Conservation (phyloP, 805 yeast genomes). For the Deakozyma indianensis region DNA sequence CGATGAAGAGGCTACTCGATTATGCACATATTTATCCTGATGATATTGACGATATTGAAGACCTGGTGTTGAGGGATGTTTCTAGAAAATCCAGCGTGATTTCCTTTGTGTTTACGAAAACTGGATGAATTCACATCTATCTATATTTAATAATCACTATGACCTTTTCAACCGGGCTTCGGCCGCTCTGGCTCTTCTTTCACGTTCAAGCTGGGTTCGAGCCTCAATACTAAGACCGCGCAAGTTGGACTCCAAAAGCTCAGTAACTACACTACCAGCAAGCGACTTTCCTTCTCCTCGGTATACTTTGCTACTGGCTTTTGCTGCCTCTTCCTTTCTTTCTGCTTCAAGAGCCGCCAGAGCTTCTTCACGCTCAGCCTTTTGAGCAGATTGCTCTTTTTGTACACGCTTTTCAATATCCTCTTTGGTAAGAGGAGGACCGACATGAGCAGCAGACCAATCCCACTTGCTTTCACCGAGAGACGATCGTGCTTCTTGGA, state of each 20-base stretch:
- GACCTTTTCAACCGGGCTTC: conserved; percentile 56
- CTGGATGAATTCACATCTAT: neutral
- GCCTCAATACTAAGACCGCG: conserved; percentile 61
- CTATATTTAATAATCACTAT: neutral
- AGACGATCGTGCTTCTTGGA: conserved; percentile 51
- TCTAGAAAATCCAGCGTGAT: neutral
- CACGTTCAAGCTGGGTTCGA: conserved; percentile 68
- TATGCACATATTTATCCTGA: conserved; percentile 1
- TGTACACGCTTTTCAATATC: conserved; percentile 18
- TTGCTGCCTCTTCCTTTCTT: conserved; percentile 8
- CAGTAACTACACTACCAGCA: conserved; percentile 12
- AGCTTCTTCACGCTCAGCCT: conserved; percentile 9
- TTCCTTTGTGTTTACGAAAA: neutral
- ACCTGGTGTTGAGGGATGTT: neutral
- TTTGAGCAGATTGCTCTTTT: conserved; percentile 11
- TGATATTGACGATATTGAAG: neutral
- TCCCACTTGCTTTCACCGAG: conserved; percentile 58
- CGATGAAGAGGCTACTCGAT: neutral
- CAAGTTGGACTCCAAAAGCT: conserved; percentile 9
- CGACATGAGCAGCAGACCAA: conserved; percentile 60
- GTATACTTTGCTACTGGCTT: conserved; percentile 8
- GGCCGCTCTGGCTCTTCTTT: conserved; percentile 91
- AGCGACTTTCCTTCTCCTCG: conserved; percentile 13
- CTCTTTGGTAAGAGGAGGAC: conserved; percentile 29
- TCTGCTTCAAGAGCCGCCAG: conserved; percentile 3